phyloP scores from a whole-genome alignment of 2,329 filamentous ascomycete species.

The Aspergillus luchuensis region DNA sequence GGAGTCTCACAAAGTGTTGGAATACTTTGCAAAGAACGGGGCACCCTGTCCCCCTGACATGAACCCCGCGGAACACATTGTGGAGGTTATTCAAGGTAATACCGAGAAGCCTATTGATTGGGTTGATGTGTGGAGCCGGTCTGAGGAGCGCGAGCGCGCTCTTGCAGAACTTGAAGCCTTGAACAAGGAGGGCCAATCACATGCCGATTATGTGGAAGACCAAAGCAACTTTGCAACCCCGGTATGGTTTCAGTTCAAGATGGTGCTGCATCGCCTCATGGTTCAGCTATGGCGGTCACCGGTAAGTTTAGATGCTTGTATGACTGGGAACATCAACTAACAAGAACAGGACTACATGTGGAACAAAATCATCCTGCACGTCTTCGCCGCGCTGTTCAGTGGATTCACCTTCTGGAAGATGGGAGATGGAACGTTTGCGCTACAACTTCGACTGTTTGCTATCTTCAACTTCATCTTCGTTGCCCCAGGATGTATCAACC shows the following conservation, averaged over 20 bases:
- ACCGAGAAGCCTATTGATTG: conserved; percentile 30
- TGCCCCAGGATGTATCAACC: conserved; percentile 59
- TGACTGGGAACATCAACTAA: not conserved
- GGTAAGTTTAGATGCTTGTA: conserved; percentile 19
- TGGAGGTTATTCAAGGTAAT: conserved; percentile 40
- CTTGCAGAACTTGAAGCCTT: conserved; percentile 30
- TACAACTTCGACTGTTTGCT: conserved; percentile 61
- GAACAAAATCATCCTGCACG: conserved; percentile 55
- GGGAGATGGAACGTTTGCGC: conserved; percentile 52
- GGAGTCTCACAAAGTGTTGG: conserved; percentile 44
- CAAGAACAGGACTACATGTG: conserved; percentile 43
- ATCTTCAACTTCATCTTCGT: conserved; percentile 67
- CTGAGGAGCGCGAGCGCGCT: conserved; percentile 30
- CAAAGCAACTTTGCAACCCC: conserved; percentile 42
- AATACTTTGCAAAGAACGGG: conserved; percentile 57
- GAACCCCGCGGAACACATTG: conserved; percentile 56
- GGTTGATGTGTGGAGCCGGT: conserved; percentile 37
- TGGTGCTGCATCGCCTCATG: conserved; percentile 38
- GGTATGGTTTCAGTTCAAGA: conserved; percentile 43
- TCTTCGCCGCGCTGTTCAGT: conserved; percentile 59
- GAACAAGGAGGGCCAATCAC: conserved; percentile 24
- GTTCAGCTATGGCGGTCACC: conserved; percentile 39
- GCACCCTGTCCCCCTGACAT: conserved; percentile 54
- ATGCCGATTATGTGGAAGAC: conserved; percentile 33
- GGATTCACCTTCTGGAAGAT: conserved; percentile 66